Conservation (phyloP, 2,329 filamentous ascomycete genomes). For the Talaromyces sp. region DNA sequence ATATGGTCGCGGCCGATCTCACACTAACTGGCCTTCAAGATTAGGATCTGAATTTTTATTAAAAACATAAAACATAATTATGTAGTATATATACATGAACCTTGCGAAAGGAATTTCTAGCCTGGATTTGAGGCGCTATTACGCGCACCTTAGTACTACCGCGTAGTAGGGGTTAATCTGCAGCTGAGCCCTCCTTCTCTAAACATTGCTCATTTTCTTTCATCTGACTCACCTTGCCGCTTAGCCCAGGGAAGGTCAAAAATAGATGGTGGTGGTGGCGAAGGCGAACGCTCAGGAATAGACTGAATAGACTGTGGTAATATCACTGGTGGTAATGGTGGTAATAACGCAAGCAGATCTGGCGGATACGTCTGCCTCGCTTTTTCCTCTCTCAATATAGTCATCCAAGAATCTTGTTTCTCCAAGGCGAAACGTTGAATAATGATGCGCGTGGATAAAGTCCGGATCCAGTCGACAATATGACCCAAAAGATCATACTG, state of each 20-base stretch:
- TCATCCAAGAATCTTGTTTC: conserved; percentile 7
- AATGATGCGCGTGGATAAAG: conserved; percentile 10
- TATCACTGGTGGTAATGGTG: background rate
- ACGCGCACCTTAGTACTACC: background rate
- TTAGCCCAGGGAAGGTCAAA: conserved; percentile 10
- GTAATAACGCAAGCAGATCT: background rate
- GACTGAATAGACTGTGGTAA: conserved; percentile 5
- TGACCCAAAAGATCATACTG: conserved; percentile 12
- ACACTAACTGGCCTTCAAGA: conserved; percentile 1
- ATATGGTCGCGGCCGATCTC: background rate
- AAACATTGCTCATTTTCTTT: conserved; percentile 1
- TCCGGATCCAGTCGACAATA: conserved; percentile 14
- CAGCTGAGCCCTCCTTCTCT: background rate
- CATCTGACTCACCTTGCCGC: background rate
- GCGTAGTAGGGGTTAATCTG: background rate
- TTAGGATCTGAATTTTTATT: background rate
- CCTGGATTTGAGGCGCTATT: background rate
- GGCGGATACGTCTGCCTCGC: background rate
- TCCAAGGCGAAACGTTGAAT: conserved; percentile 3
- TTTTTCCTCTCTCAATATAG: background rate
- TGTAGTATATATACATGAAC: background rate
- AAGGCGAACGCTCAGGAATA: conserved; percentile 7
- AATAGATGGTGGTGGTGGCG: conserved; percentile 7
- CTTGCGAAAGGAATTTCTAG: background rate
- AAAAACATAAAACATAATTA: background rate